Evolutionary conservation across 2,329 filamentous ascomycete species (phyloP).

Genomic region (Xylaria sp.): DNA sequence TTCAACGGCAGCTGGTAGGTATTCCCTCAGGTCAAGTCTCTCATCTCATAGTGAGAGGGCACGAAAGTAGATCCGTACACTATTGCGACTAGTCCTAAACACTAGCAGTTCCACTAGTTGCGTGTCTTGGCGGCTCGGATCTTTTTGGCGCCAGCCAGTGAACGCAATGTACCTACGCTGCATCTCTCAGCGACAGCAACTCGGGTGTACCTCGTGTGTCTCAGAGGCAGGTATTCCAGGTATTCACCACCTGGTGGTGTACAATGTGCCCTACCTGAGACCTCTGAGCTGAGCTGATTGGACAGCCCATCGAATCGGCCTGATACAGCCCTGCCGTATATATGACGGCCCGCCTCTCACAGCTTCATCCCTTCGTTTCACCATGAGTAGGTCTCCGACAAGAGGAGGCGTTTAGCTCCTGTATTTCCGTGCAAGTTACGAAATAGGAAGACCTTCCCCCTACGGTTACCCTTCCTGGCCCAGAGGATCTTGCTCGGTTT

Average conservation of each 20-base stretch:
- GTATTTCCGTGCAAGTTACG: no score
- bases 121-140: background rate
- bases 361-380: background rate
- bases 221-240: no score
- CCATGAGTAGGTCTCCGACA: background rate
- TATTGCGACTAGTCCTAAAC: background rate
- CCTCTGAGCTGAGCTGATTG: background rate
- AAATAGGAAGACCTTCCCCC: no score
- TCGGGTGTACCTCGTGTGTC: no score
- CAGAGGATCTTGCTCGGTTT: no score
- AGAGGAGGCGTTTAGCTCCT: background rate
- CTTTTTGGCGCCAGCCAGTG: background rate
- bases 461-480: no score
- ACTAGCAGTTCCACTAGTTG: background rate
- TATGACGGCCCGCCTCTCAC: background rate
- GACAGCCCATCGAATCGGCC: background rate
- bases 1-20: no score
- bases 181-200: no score
- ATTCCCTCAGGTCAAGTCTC: no score
- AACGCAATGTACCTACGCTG: background rate
- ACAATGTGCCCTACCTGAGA: background rate
- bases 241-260: background rate
- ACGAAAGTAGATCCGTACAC: background rate
- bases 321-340: background rate
- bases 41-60: background rate